Conservation (phyloP, 208 protist genomes). For the Leishmania tropica region DNA sequence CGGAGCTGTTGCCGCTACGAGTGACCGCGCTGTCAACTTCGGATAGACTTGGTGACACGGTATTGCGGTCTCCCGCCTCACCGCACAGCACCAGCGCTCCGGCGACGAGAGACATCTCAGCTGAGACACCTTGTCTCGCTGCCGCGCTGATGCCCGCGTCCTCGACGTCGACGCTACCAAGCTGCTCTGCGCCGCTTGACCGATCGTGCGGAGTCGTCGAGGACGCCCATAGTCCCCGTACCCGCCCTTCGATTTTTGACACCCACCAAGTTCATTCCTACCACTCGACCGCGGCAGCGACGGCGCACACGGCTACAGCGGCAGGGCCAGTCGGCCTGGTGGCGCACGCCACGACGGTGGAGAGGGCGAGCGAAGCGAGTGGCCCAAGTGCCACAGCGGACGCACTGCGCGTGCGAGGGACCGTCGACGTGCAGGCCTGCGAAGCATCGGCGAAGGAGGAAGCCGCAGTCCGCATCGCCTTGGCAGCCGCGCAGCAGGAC, state of each 20-base stretch:
- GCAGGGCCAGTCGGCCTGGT: neutral
- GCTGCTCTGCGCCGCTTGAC: neutral
- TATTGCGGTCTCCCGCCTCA: neutral
- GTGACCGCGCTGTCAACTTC: neutral
- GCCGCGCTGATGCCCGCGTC: neutral
- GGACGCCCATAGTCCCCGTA: neutral
- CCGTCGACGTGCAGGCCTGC: neutral
- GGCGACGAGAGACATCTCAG: neutral
- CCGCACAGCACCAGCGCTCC: neutral
- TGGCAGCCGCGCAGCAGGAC: slow-evolving; percentile 26
- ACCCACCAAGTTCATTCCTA: neutral
- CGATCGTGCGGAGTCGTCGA: too few species aligned
- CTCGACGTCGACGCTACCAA: slow-evolving; percentile 9
- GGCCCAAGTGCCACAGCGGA: neutral
- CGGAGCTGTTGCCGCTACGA: neutral
- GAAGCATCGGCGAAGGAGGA: slow-evolving; percentile 19
- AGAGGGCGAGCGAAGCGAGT: neutral
- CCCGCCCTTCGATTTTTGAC: neutral
- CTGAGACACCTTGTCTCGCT: neutral
- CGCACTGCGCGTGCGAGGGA: neutral
- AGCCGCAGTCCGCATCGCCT: slow-evolving; percentile 21
- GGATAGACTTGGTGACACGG: neutral
- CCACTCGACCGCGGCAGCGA: neutral
- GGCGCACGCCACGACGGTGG: neutral
- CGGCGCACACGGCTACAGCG: neutral